Percentiles rank a stretch among this genome's conserved stretches.
Conservation (phyloP, 768 basidiomycete genomes). For the Podaxis pistillaris region DNA sequence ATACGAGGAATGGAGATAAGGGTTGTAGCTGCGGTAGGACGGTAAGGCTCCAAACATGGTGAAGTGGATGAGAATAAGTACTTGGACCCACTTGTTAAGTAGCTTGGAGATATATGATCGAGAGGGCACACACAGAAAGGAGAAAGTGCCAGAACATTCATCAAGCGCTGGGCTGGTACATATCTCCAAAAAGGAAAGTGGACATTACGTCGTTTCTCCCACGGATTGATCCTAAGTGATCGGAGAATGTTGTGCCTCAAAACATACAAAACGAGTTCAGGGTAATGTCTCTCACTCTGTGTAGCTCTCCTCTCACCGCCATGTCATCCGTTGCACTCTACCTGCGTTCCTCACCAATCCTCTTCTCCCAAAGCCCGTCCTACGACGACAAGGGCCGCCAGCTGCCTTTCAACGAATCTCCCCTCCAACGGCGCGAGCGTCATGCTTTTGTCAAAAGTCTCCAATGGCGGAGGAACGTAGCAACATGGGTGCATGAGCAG, state of each 20-base stretch:
- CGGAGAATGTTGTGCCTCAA: conserved; percentile 12
- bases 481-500: conserved; percentile 5
- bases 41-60: neutral
- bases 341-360: conserved; percentile 25
- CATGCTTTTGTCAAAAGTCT: conserved; percentile 49
- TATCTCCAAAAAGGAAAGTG: neutral
- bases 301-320: conserved; percentile 6
- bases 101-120: neutral
- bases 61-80: neutral
- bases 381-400: conserved; percentile 47
- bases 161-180: neutral
- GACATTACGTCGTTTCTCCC: neutral
- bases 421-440: conserved; percentile 47
- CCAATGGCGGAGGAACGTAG: conserved; percentile 21
- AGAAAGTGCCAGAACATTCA: neutral
- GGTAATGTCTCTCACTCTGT: conserved; percentile 5
- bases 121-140: neutral
- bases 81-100: neutral
- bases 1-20: conserved; percentile 27
- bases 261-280: conserved; percentile 8
- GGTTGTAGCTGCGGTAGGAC: conserved; percentile 21
- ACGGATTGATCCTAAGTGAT: conserved; percentile 19
- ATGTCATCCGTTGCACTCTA: conserved; percentile 25
- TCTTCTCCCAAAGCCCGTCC: conserved; percentile 24
- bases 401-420: conserved; percentile 41